Base-by-base conservation (phyloP, 1,139 yeast genomes). In the Blastobotrys indianensis region DNA sequence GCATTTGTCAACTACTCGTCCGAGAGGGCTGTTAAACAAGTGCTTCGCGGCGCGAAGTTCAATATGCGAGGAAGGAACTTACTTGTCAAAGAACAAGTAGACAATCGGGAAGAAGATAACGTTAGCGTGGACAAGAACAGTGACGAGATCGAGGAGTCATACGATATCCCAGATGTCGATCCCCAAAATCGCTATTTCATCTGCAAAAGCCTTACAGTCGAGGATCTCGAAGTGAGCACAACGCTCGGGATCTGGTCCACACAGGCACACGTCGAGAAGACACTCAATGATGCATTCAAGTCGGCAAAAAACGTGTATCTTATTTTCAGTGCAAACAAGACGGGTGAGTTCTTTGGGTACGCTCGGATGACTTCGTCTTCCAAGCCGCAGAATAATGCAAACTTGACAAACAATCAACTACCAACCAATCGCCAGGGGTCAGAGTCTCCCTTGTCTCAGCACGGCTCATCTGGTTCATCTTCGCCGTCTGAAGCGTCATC, bases 261-360 rank as follows among this genome's bases (percentile, higher is more conserved):
- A 10, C 73, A 68, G 54, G 54, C 65, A 4, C 70, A 69, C 50
- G 68, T 68, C 51, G 64, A 63, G 39, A 59, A 51, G 6, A 51
- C 54, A 36, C 57, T 68, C 50, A 67, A 69, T 50, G 52, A 58
- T 29, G 72, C 72, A 2, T 69, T 61, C 52, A 46, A 50, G 39
- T 51, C 52, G 5, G 54, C 63, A 31, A 61, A 63, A 35, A 61
- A 64, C 46, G 71, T 68, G 10, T 67, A 65, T 47, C 51, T 68
- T n/a, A 63, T 69, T 31, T 68, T 68, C 48, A 64, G 70, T 6
- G 73, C 70, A 15, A 69, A 69, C 49, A 55, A 70, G 16, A 60
- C 69, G 3, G 67, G 72, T 2, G 64, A 63, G 29, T 69, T 65
- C 46, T 67, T 56, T 45, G 73, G 73, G 11, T 65, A 66, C 46